A percentile compares a stretch with the other conserved stretches of the same genome.
phyloP scores from a whole-genome alignment of 306 rosid species.

The Castanea sativa region DNA sequence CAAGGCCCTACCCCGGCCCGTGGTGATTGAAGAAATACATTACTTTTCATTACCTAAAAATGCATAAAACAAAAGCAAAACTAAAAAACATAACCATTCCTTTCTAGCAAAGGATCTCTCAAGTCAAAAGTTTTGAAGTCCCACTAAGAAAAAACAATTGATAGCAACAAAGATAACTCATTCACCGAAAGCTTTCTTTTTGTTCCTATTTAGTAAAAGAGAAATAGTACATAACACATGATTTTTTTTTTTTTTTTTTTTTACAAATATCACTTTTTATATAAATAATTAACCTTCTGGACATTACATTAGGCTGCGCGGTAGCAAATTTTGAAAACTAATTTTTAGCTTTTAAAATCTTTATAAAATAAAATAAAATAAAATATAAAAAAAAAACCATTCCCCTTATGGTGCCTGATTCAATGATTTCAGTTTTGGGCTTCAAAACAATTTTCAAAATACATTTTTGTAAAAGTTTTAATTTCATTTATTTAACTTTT shows the following conservation, averaged over 20 bases:
- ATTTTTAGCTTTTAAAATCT: too few relatives aligned
- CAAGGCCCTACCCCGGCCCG: background rate
- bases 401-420: too few relatives aligned
- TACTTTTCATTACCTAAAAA: background rate
- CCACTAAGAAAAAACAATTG: background rate
- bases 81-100: background rate
- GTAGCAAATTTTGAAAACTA: too few relatives aligned
- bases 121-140: background rate
- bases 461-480: too few relatives aligned
- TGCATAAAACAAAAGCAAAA: background rate
- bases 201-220: background rate
- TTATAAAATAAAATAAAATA: background rate
- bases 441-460: too few relatives aligned
- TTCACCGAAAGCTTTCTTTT: background rate
- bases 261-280: too few relatives aligned
- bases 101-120: background rate
- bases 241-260: too few relatives aligned
- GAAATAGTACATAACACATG: background rate
- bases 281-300: too few relatives aligned
- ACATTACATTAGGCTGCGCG: too few relatives aligned
- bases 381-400: background rate
- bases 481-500: too few relatives aligned
- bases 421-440: too few relatives aligned
- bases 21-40: background rate
- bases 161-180: background rate